Evolutionary conservation across 1,284 basidiomycete genomes (phyloP).

Genomic region (Apiotrichum laibachii): DNA sequence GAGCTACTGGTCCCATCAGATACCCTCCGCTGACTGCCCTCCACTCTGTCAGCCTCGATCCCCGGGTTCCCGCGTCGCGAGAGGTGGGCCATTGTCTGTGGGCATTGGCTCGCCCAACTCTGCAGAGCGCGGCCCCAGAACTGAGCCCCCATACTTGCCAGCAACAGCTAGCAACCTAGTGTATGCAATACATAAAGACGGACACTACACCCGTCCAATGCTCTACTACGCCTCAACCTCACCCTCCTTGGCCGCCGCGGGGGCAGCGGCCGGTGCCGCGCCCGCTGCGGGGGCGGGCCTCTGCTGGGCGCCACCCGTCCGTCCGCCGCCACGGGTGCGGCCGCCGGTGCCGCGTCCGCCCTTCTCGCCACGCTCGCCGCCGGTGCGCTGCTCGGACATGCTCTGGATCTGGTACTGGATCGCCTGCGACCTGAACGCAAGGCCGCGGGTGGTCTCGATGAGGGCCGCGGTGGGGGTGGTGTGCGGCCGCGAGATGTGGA

Average conservation of each 20-base stretch:
- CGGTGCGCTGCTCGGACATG: conserved; percentile 26
- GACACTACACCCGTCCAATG: conserved; percentile 2
- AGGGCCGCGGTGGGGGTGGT: conserved; percentile 89
- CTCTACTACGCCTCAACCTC: conserved; percentile 19
- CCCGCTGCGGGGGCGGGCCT: conserved; percentile 3
- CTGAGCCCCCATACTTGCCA: no score
- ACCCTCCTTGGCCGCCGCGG: conserved; percentile 16
- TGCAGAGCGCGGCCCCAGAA: no score
- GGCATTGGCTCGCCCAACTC: no score
- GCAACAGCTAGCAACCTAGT: conserved; percentile 1
- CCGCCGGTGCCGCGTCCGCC: conserved; percentile 30
- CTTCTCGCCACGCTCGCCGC: conserved; percentile 29
- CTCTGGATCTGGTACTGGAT: conserved; percentile 73
- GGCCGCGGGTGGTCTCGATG: conserved; percentile 91
- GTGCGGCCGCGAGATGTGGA: conserved; percentile 87
- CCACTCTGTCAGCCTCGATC: no score
- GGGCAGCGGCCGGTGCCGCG: conserved; percentile 4
- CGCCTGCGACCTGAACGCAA: conserved; percentile 87
- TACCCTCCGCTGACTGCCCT: no score
- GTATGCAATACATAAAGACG: conserved; percentile 26
- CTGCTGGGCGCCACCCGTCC: conserved; percentile 9
- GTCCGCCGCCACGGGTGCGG: conserved; percentile 12
- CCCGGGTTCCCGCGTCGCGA: no score
- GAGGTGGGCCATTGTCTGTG: no score
- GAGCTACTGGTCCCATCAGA: no score